Evolutionary conservation across 306 rosid species (phyloP).

Genomic region (Senna tora): DNA sequence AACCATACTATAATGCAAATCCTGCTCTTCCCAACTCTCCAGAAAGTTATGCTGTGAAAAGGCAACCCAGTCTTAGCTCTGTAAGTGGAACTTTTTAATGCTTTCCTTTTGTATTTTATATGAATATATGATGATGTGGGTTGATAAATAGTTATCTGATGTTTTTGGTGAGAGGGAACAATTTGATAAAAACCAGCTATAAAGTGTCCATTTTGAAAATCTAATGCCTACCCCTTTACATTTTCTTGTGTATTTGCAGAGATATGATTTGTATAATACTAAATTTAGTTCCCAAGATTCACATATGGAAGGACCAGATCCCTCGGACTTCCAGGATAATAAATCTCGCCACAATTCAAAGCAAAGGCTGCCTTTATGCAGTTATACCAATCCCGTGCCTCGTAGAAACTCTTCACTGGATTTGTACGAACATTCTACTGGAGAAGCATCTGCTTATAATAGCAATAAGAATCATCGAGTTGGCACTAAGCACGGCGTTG

Average conservation of each 20-base stretch:
- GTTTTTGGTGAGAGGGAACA: neutral
- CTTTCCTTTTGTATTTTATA: conserved; percentile 11
- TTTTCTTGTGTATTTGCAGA: conserved; percentile 57
- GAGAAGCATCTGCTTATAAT: conserved; percentile 55
- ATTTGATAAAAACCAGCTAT: neutral
- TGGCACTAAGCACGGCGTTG: conserved; percentile 53
- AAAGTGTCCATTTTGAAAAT: conserved; percentile 26
- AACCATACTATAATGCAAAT: conserved; percentile 54
- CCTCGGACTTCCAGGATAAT: conserved; percentile 60
- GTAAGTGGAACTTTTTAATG: conserved; percentile 63
- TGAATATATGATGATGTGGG: neutral
- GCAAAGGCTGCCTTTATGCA: conserved; percentile 47
- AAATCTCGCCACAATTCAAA: conserved; percentile 49
- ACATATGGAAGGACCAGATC: conserved; percentile 59
- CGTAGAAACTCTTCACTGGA: conserved; percentile 65
- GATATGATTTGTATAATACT: conserved; percentile 52
- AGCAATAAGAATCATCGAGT: conserved; percentile 52
- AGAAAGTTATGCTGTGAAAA: conserved; percentile 57
- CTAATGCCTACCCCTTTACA: conserved; percentile 31
- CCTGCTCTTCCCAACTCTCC: conserved; percentile 53
- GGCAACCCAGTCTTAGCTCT: conserved; percentile 59
- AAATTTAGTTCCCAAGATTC: conserved; percentile 66
- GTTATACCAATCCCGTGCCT: conserved; percentile 45
- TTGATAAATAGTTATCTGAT: conserved; percentile 3
- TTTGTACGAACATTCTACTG: conserved; percentile 62